These are phyloP conservation scores for Nicotiana knightiana DNA, from an alignment of 257 asterid species.

Conservation along the genomic window DNA sequence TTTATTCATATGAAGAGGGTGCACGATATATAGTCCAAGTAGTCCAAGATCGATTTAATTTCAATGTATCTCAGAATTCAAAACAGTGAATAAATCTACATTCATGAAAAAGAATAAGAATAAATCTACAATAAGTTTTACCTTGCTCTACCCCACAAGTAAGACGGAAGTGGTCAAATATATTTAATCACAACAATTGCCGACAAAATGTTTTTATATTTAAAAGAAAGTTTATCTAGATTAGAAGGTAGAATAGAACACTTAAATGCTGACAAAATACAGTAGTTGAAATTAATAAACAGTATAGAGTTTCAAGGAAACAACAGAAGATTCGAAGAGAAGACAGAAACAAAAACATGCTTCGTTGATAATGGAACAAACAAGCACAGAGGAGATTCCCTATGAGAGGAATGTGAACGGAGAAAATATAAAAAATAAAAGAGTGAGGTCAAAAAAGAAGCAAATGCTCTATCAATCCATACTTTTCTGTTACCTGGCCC, in stretches of 20 bases:
- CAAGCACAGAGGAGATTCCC: slow-evolving; percentile 7
- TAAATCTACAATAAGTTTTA: neutral
- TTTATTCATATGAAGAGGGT: too few relatives aligned
- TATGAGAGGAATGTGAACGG: neutral
- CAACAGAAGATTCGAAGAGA: slow-evolving; percentile 9
- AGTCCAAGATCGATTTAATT: too few relatives aligned
- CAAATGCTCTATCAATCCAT: neutral
- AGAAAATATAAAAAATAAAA: neutral
- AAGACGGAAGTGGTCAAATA: neutral
- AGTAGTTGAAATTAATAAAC: neutral
- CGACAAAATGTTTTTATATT: neutral
- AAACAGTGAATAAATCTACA: too few relatives aligned
- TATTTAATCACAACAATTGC: neutral
- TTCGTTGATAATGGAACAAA: neutral
- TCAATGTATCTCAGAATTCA: too few relatives aligned
- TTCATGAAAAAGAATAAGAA: neutral
- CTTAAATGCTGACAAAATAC: slow-evolving; percentile 2
- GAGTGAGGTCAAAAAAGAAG: neutral
- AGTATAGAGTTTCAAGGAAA: neutral
- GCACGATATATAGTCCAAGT: too few relatives aligned
- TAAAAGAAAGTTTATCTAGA: neutral
- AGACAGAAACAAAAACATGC: slow-evolving; percentile 9
- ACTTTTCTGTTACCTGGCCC: neutral
- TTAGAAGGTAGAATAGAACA: neutral
- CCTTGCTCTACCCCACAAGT: neutral